Base-by-base conservation (phyloP, 2,329 filamentous ascomycete genomes). In the Beauveria rudraprayagi region DNA sequence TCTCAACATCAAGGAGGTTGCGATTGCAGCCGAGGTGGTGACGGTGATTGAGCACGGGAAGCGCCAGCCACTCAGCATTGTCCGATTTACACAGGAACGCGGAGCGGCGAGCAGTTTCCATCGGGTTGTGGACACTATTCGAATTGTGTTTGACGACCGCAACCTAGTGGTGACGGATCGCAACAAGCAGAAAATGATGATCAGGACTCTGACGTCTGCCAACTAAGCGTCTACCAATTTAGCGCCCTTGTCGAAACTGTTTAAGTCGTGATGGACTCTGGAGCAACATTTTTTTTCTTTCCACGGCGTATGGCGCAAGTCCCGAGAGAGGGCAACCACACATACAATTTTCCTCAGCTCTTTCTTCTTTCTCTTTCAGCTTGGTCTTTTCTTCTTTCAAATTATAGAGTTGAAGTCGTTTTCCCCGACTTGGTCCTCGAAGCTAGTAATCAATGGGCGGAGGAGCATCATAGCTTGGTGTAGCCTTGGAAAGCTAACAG, bases 71-170 rank as follows among this genome's bases (percentile, higher is more conserved):
- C 81, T 97, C 59, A 90, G 88, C 71, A 86, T 97, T 65, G 85
- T 90, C 34, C 88, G 91, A 41, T 91, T 97, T 72, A 93, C 90
- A 1, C 92, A 97, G 70, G 91, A 94, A 70, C 87, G 87, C 62
- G 94, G 93, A n/a, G 92, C 93, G 1, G 92, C 91, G 43, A 94
- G 89, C 68, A 94, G 89, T 67, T 96, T 97, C 76, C 83, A 91
- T 71, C 87, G 85, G 69, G 89, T 96, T 10, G 83, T 95, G 28
- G 88, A 92, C 62, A 88, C 89, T 3, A 80, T 97, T 67, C 82
- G 87, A 65, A 79, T 83, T 22, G 83, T 91, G 17, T 85, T 95
- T 71, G 80, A 79, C 65, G 78, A 78, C 63, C 84, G 87, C 30
- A 80, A 80, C 28, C 76, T 92, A 66, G 75, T 96, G 34, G 85